Conservation (phyloP, 768 basidiomycete species). For the Tephrocybe sp. region DNA sequence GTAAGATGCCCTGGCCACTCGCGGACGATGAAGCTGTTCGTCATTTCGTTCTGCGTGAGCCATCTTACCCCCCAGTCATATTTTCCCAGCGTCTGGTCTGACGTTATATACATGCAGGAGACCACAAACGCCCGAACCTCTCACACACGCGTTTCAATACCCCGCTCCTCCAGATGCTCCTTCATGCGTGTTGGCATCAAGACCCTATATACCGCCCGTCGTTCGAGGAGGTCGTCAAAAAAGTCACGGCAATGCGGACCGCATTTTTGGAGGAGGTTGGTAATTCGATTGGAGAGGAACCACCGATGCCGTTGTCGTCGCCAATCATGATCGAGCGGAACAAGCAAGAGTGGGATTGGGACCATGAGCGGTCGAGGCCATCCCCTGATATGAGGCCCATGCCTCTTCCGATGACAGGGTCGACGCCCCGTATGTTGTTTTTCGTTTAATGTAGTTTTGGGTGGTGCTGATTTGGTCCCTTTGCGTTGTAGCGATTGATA, state of each 20-base stretch:
- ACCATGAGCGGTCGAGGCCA: conserved; percentile 18
- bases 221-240: conserved; percentile 48
- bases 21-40: conserved; percentile 52
- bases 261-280: conserved; percentile 16
- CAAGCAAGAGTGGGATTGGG: conserved; percentile 14
- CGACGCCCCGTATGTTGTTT: conserved; percentile 22
- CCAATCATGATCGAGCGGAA: conserved; percentile 18
- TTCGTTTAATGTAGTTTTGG: not conserved
- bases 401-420: conserved; percentile 21
- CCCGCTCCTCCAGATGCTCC: conserved; percentile 38
- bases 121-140: conserved; percentile 50
- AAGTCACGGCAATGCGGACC: conserved; percentile 45
- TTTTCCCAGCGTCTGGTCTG: too few relatives aligned
- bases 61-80: not conserved
- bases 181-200: conserved; percentile 57
- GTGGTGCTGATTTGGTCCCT: not conserved
- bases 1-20: conserved; percentile 57
- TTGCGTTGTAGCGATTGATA: not conserved
- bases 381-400: conserved; percentile 43
- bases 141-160: conserved; percentile 36
- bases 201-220: conserved; percentile 51
- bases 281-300: conserved; percentile 16
- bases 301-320: too few relatives aligned
- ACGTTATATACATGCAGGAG: conserved; percentile 31
- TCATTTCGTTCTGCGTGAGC: conserved; percentile 50